Evolutionary conservation across 768 basidiomycete species (phyloP), one percentile per base, ranked within the genome.

Genomic region (Neoboletus subvelutipes): DNA sequence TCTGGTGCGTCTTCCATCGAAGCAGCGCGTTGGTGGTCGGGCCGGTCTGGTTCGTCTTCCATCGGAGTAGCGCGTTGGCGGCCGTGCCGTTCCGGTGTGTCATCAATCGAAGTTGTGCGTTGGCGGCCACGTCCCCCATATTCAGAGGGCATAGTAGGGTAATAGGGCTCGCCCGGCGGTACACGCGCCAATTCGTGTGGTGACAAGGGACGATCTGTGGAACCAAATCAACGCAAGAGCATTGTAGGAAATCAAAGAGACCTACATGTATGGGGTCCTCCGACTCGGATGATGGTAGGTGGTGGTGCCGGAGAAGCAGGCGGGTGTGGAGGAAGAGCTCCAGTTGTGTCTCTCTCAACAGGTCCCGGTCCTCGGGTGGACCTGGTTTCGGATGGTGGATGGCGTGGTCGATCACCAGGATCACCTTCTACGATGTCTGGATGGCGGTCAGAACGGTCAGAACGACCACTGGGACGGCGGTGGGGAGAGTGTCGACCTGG

Each of bases 201-300:
- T 33, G 65, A 62, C 36, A 52, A 42, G 13, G 49, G 58, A 10
- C 47, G 64, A 34, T 54, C 72, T 73, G 34, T 15, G 18, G 43
- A 45, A 52, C n/a, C 20, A 28, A 18, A 2, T 71, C 29, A 69
- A 39, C 26, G 42, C 37, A 8, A 40, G 12, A 40, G 4, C 17
- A 45, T 33, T 2, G 5, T 4, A 28, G 7, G 17, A 50, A 51
- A 47, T 24, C 5, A 26, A 11, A 42, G 5, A 37, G 4, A 58
- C 68, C 2, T 59, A 71, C 70, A 58, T 43, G 56, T 43, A 24
- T 26, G 58, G 43, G 31, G 43, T 9, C 58, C 67, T 22, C 31
- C 46, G 13, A 71, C 37, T 53, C 68, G 67, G 22, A 72, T 72
- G 28, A 72, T 65, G 10, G 71, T 72, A 22, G 71, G 71, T 12